A percentile compares a stretch with the other conserved stretches of the same genome.
These are phyloP conservation scores for Aspergillus costaricaensis DNA, from an alignment of 2,329 filamentous ascomycete genomes.

Conservation along the genomic window DNA sequence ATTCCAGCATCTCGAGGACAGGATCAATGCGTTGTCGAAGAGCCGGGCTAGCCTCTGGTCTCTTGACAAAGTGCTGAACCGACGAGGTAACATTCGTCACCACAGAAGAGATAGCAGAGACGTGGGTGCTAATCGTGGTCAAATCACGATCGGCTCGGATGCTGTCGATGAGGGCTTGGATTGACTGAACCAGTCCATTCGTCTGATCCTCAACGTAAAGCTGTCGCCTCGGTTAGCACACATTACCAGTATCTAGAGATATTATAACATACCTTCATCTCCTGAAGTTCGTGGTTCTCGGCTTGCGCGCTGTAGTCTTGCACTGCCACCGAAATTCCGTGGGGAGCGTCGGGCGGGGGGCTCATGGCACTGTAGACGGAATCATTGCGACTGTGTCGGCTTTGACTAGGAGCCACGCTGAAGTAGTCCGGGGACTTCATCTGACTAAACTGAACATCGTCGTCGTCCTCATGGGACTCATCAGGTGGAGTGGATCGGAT, in stretches of 20 bases:
- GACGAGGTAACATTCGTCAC: conserved; percentile 70
- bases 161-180: conserved; percentile 75
- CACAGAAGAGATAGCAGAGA: conserved; percentile 68
- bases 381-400: conserved; percentile 63
- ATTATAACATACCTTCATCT: conserved; percentile 57
- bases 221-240: conserved; percentile 41
- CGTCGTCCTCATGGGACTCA: conserved; percentile 77
- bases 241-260: conserved; percentile 10
- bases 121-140: conserved; percentile 67
- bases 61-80: conserved; percentile 59
- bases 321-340: conserved; percentile 36
- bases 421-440: conserved; percentile 71
- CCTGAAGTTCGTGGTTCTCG: conserved; percentile 56
- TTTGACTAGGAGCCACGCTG: conserved; percentile 54
- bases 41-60: conserved; percentile 50
- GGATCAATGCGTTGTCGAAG: conserved; percentile 50
- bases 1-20: conserved; percentile 52
- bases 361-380: conserved; percentile 74
- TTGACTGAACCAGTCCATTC: conserved; percentile 73
- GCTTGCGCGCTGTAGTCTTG: conserved; percentile 45
- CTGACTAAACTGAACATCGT: conserved; percentile 65
- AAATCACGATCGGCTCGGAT: conserved; percentile 67
- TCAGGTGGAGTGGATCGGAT: conserved; percentile 73
- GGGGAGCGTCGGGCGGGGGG: conserved; percentile 55
- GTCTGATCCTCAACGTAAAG: conserved; percentile 83